A percentile compares a stretch with the other conserved stretches of the same genome.
Evolutionary conservation across 2,329 filamentous ascomycete genomes (phyloP).

Genomic region (Dactylellina cionopaga): DNA sequence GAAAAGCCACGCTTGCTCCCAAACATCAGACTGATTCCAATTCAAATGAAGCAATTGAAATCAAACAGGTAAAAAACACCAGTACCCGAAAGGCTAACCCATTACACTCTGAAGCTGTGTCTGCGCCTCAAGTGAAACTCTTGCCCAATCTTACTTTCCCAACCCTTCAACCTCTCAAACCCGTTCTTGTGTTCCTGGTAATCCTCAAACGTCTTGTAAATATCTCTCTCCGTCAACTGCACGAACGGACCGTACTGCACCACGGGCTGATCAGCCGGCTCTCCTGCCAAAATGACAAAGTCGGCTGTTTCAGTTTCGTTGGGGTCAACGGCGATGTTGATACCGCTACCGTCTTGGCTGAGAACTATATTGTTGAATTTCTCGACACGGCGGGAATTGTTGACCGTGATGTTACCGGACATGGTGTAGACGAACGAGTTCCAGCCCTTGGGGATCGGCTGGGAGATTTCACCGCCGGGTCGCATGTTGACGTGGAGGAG

Average conservation of each 20-base stretch:
- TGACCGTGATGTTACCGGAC: constrained; percentile 75
- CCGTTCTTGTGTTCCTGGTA: constrained; percentile 78
- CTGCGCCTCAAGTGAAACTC: constrained; percentile 65
- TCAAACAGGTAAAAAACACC: background rate
- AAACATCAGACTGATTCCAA: too few species aligned
- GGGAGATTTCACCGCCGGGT: constrained; percentile 80
- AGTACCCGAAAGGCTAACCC: background rate
- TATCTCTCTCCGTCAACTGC: constrained; percentile 75
- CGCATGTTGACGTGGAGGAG: constrained; percentile 82
- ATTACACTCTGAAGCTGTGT: constrained; percentile 40
- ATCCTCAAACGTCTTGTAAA: constrained; percentile 79
- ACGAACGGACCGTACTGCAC: constrained; percentile 89
- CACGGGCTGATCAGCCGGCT: constrained; percentile 80
- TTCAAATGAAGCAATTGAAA: background rate
- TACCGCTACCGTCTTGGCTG: constrained; percentile 77
- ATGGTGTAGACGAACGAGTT: constrained; percentile 90
- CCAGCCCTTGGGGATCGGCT: constrained; percentile 81
- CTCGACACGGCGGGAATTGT: constrained; percentile 67
- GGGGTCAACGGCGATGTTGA: constrained; percentile 75
- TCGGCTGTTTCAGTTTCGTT: constrained; percentile 70
- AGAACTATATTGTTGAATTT: constrained; percentile 92
- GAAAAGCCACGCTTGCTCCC: too few species aligned
- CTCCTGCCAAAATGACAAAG: constrained; percentile 78
- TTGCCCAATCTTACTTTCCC: constrained; percentile 89
- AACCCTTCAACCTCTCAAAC: constrained; percentile 80